Percentiles rank a stretch among this genome's conserved stretches.
phyloP scores from a whole-genome alignment of 352 stramenopile genomes.

The Pythium phragmitis region DNA sequence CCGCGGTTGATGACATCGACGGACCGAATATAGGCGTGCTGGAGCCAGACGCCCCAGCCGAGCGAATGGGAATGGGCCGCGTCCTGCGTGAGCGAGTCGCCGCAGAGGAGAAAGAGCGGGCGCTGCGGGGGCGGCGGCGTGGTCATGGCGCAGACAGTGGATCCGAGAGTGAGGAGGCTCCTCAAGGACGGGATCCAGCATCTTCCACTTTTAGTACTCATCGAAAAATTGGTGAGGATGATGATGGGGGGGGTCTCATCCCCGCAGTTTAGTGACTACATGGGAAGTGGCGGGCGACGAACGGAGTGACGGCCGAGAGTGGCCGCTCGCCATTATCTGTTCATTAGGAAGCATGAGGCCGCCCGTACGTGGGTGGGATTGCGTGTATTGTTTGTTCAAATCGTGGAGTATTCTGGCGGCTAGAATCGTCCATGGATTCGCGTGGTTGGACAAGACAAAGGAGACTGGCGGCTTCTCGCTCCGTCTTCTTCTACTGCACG shows the following conservation, averaged over 20 bases:
- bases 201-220: not conserved
- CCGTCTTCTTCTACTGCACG: slow-evolving; percentile 11
- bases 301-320: no score
- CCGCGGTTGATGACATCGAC: slow-evolving; percentile 54
- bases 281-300: not conserved
- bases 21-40: slow-evolving; percentile 39
- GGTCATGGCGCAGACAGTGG: not conserved
- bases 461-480: no score
- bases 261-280: not conserved
- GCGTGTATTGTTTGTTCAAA: no score
- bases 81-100: slow-evolving; percentile 58
- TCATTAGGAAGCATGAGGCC: no score
- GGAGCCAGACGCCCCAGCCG: slow-evolving; percentile 29
- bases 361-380: no score
- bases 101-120: slow-evolving; percentile 43
- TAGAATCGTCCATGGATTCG: no score
- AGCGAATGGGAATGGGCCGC: slow-evolving; percentile 27
- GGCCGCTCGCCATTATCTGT: no score
- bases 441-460: no score
- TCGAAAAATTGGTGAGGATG: not conserved
- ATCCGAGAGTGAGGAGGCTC: not conserved
- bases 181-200: not conserved
- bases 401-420: no score
- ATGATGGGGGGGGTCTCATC: not conserved
- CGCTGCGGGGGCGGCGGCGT: slow-evolving; percentile 8